Evolutionary conservation across 2,329 filamentous ascomycete genomes (phyloP).

Genomic region (Dichotomopilus funicola): DNA sequence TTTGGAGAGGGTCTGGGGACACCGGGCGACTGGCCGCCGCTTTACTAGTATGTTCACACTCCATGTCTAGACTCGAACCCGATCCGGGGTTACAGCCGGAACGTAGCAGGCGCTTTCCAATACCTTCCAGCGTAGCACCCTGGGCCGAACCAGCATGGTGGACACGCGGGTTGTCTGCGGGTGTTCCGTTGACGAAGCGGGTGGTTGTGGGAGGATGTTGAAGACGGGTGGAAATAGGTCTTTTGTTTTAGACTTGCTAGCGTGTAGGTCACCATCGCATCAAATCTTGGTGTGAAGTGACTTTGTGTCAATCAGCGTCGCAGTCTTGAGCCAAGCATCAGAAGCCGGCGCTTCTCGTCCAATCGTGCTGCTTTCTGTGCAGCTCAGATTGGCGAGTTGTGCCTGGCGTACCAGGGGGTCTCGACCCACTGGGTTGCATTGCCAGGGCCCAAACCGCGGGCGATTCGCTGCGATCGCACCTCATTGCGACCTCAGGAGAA

Average conservation of each 20-base stretch:
- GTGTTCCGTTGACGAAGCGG: not conserved
- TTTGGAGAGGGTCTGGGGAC: not conserved
- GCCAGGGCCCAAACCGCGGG: constrained; percentile 14
- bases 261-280: not conserved
- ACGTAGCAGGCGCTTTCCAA: constrained; percentile 10
- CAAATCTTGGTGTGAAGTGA: not conserved
- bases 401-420: not conserved
- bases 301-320: constrained; percentile 5
- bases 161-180: not conserved
- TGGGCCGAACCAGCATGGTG: not conserved
- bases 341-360: constrained; percentile 17
- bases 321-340: constrained; percentile 6
- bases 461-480: constrained; percentile 21
- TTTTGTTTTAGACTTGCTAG: constrained; percentile 2
- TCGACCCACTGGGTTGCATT: constrained; percentile 15
- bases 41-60: not conserved
- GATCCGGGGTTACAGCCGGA: not conserved
- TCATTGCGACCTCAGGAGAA: constrained; percentile 13
- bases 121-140: not conserved
- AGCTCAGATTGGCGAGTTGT: constrained; percentile 21
- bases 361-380: constrained; percentile 18
- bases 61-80: not conserved
- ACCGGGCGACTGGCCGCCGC: not conserved
- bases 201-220: not conserved
- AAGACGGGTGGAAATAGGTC: not conserved